These are phyloP conservation scores for Actinomortierella ambigua DNA, from an alignment of 371 early-diverging fungal species.

Conservation along the genomic window DNA sequence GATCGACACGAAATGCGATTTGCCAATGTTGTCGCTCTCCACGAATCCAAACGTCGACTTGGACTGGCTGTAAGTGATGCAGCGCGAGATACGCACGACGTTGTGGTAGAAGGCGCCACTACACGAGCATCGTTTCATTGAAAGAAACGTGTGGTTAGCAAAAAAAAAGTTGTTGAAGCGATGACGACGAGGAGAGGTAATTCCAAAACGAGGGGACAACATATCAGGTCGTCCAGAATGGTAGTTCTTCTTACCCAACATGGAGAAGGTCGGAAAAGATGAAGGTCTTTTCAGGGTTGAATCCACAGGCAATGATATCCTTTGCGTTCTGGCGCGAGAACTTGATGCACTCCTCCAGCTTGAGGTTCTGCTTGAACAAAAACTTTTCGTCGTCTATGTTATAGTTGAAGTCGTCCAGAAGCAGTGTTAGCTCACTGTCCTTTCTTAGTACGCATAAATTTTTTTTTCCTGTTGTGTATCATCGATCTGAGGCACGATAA, in stretches of 20 bases:
- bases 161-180: slow-evolving; percentile 28
- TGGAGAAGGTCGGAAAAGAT: slow-evolving; percentile 97
- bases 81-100: slow-evolving; percentile 85
- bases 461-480: too few relatives aligned
- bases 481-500: neutral
- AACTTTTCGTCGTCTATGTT: slow-evolving; percentile 98
- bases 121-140: slow-evolving; percentile 1
- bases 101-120: slow-evolving; percentile 93
- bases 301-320: slow-evolving; percentile 99
- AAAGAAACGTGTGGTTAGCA: slow-evolving; percentile 28
- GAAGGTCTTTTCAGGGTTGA: slow-evolving; percentile 98
- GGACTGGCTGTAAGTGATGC: slow-evolving; percentile 84
- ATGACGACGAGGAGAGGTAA: slow-evolving; percentile 47
- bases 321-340: slow-evolving; percentile 91
- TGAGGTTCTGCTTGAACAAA: slow-evolving; percentile 93
- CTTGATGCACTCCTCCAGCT: slow-evolving; percentile 84
- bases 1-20: slow-evolving; percentile 88
- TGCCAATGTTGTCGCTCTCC: slow-evolving; percentile 86
- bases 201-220: slow-evolving; percentile 37
- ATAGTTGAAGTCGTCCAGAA: neutral
- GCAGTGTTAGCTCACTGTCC: neutral
- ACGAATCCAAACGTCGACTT: slow-evolving; percentile 94
- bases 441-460: too few relatives aligned
- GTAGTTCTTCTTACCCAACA: slow-evolving; percentile 73
- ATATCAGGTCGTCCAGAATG: slow-evolving; percentile 37